Percentiles rank a stretch among this genome's conserved stretches.
phyloP scores from a whole-genome alignment of 23 red algal genomes.

The Chondrus crispus region DNA sequence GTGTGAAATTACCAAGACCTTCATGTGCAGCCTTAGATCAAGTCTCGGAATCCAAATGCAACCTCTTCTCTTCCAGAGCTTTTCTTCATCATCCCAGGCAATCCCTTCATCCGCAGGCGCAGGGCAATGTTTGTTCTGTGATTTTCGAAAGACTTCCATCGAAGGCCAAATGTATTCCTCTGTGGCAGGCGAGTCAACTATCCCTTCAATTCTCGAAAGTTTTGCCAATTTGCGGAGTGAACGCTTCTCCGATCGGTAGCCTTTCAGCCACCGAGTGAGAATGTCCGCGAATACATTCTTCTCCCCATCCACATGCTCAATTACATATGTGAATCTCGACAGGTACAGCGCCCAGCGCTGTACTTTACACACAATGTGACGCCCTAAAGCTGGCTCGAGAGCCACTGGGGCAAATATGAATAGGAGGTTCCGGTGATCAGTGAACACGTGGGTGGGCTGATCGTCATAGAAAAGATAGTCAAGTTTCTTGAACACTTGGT shows the following conservation, averaged over 20 bases:
- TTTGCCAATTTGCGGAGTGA: too few relatives aligned
- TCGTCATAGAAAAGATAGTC: background rate
- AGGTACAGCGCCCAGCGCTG: background rate
- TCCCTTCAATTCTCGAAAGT: too few relatives aligned
- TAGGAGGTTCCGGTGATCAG: constrained; percentile 8
- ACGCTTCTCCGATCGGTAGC: too few relatives aligned
- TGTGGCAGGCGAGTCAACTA: too few relatives aligned
- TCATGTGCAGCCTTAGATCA: background rate
- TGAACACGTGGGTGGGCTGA: background rate
- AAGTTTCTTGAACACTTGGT: background rate
- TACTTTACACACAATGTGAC: background rate
- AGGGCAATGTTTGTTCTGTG: too few relatives aligned
- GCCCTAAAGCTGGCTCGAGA: background rate
- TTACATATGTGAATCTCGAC: background rate
- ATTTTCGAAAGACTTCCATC: too few relatives aligned
- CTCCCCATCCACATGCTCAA: background rate
- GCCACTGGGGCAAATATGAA: background rate
- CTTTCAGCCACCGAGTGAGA: background rate
- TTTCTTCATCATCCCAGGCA: too few relatives aligned
- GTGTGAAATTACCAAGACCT: background rate
- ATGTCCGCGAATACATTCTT: background rate
- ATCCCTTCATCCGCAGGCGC: too few relatives aligned
- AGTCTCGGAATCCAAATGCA: too few relatives aligned
- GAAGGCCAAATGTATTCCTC: too few relatives aligned
- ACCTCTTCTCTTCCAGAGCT: too few relatives aligned